Evolutionary conservation across 2,329 filamentous ascomycete species (phyloP), one percentile per base, ranked within the genome.

Genomic region (Cladophialophora psammophila): DNA sequence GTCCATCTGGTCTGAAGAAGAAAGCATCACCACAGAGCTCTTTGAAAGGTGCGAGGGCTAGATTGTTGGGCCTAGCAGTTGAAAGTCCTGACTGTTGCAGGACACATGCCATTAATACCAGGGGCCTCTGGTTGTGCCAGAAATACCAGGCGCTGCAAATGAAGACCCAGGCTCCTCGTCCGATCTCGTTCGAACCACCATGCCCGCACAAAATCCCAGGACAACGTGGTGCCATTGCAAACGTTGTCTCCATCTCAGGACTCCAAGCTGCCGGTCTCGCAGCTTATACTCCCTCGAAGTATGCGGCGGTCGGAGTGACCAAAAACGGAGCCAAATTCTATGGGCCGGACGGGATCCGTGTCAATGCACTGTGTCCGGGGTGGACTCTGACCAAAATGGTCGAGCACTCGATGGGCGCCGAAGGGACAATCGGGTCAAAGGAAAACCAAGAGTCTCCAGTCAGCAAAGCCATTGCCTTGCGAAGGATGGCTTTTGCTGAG

Each of bases 301-400:
- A 65, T 48, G 69, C 69, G 13, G 63, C 64, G 3, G 42, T 65
- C n/a, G 69, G 60, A 13, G 61, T 69, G 31, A 71, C 69, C 15
- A 69, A 69, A 58, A 71, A 68, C 20, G 69, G 66, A 45, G 69
- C 69, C 10, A 66, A 66, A 32, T 68, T 69, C 35, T 71, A 71
- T 35, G 66, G 66, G 8, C 66, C 69, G 26, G 53, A 60, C n/a
- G 69, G 66, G 13, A 63, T 71, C 38, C 64, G 69, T n/a, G 63
- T 69, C 38, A 71, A 71, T 55, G 66, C 63, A 8, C 56, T 71
- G 13, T 71, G 69, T 62, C 69, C 69, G 20, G 69, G 69, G 0
- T 67, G 64, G 69, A 71, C 69, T n/a, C 36, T 71, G 63, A 71
- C 69, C 9, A 50, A 60, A 6, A 70, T 70, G 68, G 26, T 68